These are phyloP conservation scores for Blastocystis hominis DNA, from an alignment of 352 stramenopile species.

Conservation along the genomic window DNA sequence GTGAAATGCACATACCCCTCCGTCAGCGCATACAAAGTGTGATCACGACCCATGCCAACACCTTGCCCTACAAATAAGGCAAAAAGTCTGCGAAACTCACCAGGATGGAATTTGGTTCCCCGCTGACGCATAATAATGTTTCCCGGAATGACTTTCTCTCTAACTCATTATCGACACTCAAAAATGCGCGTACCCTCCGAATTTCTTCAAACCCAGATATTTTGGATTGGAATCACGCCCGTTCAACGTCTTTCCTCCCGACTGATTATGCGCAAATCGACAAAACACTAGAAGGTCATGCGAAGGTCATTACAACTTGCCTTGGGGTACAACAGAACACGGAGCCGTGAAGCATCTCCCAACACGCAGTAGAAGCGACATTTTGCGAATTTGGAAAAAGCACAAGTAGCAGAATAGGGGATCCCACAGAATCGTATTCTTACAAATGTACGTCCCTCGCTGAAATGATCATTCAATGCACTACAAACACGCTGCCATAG, in stretches of 20 bases:
- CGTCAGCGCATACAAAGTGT: background rate
- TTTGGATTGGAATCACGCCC: constrained; percentile 44
- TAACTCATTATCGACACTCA: background rate
- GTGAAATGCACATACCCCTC: constrained; percentile 47
- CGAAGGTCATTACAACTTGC: background rate
- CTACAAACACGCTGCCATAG: no score
- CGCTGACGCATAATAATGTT: constrained; percentile 26
- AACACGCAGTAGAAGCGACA: background rate
- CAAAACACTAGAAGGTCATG: background rate
- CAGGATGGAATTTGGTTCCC: constrained; percentile 13
- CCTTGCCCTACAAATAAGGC: background rate
- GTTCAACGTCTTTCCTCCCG: constrained; percentile 32
- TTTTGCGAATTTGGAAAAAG: background rate
- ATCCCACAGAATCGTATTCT: background rate
- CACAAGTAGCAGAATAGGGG: background rate
- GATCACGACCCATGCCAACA: constrained; percentile 15
- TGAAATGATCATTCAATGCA: no score
- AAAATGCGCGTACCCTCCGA: background rate
- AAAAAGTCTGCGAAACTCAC: background rate
- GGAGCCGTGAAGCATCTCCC: background rate
- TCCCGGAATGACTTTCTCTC: constrained; percentile 11
- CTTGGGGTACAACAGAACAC: background rate
- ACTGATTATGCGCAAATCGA: constrained; percentile 31
- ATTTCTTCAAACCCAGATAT: constrained; percentile 49
- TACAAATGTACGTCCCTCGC: no score